Conservation (phyloP, 768 basidiomycete genomes). For the Trametes cingulata region DNA sequence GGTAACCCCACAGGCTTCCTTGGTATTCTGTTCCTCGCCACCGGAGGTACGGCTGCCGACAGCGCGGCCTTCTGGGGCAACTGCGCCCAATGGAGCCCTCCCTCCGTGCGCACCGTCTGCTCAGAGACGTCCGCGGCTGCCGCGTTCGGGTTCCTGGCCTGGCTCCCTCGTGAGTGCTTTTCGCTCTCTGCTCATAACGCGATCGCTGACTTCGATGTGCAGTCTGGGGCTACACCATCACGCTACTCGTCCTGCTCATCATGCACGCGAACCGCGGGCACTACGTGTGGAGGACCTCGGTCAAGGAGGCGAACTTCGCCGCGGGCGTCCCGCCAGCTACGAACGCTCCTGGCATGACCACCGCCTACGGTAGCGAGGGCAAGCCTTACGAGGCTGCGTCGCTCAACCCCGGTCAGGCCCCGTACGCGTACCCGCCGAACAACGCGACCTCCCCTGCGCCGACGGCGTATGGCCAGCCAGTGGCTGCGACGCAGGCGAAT, state of each 20-base stretch:
- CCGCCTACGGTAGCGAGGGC: not conserved
- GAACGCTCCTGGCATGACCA: not conserved
- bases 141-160: constrained; percentile 31
- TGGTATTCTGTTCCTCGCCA: constrained; percentile 33
- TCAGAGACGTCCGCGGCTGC: constrained; percentile 27
- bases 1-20: constrained; percentile 24
- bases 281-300: constrained; percentile 19
- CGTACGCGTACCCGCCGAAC: constrained; percentile 16
- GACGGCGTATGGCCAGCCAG: not conserved
- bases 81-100: not conserved
- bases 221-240: constrained; percentile 21
- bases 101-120: constrained; percentile 22
- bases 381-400: constrained; percentile 13
- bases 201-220: not conserved
- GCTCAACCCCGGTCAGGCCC: constrained; percentile 11
- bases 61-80: constrained; percentile 12
- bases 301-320: constrained; percentile 16
- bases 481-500: not conserved
- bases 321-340: not conserved
- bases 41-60: constrained; percentile 23
- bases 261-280: constrained; percentile 14
- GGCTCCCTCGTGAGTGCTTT: constrained; percentile 25
- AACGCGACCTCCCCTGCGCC: not conserved
- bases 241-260: constrained; percentile 21
- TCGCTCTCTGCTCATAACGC: not conserved